phyloP scores from a whole-genome alignment of 352 stramenopile genomes.

The Globisporangium cederbergense region DNA sequence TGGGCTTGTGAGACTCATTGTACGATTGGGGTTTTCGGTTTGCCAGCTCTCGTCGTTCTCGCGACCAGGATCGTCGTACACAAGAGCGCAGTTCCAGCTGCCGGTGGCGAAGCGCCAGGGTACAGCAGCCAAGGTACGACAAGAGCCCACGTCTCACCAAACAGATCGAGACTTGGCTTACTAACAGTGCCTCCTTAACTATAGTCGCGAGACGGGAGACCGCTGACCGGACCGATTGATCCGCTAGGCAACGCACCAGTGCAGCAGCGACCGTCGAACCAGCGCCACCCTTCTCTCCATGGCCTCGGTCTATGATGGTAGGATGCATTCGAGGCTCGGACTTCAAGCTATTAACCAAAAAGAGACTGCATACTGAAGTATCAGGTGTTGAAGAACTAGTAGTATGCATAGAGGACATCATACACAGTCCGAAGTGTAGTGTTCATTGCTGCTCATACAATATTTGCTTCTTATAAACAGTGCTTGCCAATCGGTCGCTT shows the following conservation, averaged over 20 bases:
- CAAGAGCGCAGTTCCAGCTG: slow-evolving; percentile 53
- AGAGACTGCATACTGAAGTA: not conserved
- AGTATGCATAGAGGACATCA: not conserved
- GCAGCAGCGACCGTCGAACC: slow-evolving; percentile 39
- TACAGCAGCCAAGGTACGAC: slow-evolving; percentile 41
- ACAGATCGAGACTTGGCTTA: no score
- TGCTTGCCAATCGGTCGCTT: no score
- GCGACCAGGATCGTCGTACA: slow-evolving; percentile 70
- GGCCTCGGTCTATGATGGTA: slow-evolving; percentile 42
- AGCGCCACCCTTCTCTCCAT: slow-evolving; percentile 53
- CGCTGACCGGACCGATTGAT: slow-evolving; percentile 43
- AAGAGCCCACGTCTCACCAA: no score
- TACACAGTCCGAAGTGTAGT: not conserved
- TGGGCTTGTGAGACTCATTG: not conserved
- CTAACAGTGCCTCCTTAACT: not conserved
- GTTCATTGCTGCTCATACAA: not conserved
- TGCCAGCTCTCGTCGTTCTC: slow-evolving; percentile 72
- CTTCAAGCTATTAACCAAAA: not conserved
- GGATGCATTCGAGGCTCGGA: not conserved
- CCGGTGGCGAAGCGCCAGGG: slow-evolving; percentile 39
- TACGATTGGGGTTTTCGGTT: not conserved
- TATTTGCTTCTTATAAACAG: not conserved
- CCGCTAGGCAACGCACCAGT: slow-evolving; percentile 44
- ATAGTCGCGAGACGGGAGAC: slow-evolving; percentile 47
- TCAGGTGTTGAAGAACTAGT: no score